These are phyloP conservation scores for Aegilops sharonensis DNA, from an alignment of 176 grass and related monocot genomes.

Conservation along the genomic window DNA sequence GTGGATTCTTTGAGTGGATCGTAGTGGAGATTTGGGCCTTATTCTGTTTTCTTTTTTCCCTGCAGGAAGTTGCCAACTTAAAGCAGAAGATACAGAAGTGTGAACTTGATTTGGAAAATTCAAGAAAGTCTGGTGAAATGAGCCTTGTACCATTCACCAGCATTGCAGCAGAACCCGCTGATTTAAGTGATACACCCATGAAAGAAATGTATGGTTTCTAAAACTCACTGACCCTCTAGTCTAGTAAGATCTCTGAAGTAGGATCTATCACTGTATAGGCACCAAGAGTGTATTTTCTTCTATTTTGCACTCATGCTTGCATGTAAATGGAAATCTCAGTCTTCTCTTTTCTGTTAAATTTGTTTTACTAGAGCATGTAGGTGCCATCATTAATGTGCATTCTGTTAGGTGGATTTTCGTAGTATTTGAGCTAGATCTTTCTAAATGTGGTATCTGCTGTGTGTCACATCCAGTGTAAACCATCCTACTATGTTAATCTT, in stretches of 20 bases:
- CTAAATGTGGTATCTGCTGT: neutral
- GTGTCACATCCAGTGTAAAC: neutral
- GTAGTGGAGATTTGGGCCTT: neutral
- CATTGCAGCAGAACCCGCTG: conserved; percentile 26
- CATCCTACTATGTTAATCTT: neutral
- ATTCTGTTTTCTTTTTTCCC: neutral
- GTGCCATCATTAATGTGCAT: neutral
- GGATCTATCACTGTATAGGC: neutral
- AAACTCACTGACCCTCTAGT: neutral
- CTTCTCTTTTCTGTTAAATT: neutral
- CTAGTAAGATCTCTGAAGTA: neutral
- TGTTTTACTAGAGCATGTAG: neutral
- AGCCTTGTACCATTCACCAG: conserved; percentile 59
- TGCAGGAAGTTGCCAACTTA: conserved; percentile 65
- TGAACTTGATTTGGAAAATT: conserved; percentile 81
- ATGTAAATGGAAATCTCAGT: neutral
- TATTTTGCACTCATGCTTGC: neutral
- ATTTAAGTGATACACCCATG: conserved; percentile 33
- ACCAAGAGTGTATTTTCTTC: neutral
- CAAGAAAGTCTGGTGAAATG: conserved; percentile 78
- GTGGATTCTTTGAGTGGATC: neutral
- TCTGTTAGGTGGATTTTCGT: neutral
- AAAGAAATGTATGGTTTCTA: conserved; percentile 51
- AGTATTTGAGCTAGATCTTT: neutral
- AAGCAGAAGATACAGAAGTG: conserved; percentile 83